phyloP scores from a whole-genome alignment of 768 basidiomycete genomes.

The Mrakia gelida region DNA sequence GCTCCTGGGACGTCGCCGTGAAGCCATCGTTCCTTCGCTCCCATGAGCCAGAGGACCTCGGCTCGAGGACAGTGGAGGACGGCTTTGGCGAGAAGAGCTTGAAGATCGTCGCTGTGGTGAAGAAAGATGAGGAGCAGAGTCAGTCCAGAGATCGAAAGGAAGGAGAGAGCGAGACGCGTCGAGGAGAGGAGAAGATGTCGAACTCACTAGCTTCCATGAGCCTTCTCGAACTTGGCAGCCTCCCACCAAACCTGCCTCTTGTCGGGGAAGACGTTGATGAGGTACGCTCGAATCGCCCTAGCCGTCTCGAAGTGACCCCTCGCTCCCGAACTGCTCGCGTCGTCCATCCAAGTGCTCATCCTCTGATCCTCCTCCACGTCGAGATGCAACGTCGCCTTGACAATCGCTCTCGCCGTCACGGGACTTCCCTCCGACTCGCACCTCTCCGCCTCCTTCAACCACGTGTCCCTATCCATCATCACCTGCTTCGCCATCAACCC shows the following conservation, averaged over 20 bases:
- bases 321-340: conserved; percentile 75
- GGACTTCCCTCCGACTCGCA: conserved; percentile 82
- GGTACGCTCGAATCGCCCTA: conserved; percentile 82
- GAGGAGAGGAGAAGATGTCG: background rate
- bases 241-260: conserved; percentile 77
- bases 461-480: conserved; percentile 82
- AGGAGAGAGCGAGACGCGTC: conserved; percentile 10
- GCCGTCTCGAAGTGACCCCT: conserved; percentile 75
- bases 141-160: background rate
- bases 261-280: conserved; percentile 85
- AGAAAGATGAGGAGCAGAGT: background rate
- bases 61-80: conserved; percentile 90
- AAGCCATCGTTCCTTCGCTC: conserved; percentile 95
- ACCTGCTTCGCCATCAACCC: conserved; percentile 78
- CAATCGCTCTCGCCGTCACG: conserved; percentile 85
- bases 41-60: conserved; percentile 96
- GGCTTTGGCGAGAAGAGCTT: conserved; percentile 73
- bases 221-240: conserved; percentile 89
- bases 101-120: conserved; percentile 61
- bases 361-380: conserved; percentile 94
- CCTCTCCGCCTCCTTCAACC: conserved; percentile 90
- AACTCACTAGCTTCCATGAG: conserved; percentile 71
- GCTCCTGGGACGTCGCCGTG: conserved; percentile 84
- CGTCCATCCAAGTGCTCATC: conserved; percentile 81
- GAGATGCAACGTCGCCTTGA: conserved; percentile 88